Base-by-base conservation (phyloP, 2,329 filamentous ascomycete genomes). In the Phaeosphaeriaceae sp. region DNA sequence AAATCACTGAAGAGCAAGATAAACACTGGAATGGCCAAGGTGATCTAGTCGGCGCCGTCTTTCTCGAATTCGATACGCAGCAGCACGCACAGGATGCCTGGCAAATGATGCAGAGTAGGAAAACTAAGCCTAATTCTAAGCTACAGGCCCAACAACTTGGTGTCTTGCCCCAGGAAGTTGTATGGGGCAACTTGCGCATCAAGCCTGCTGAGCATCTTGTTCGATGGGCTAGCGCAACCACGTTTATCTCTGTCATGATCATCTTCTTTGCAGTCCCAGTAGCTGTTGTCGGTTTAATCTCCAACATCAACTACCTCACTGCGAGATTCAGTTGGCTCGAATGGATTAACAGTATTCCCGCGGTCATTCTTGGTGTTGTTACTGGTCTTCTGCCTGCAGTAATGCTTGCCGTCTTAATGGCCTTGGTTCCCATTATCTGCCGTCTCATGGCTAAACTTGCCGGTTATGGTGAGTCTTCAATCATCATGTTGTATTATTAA, bases 41-140 rank as follows among this genome's bases (percentile, higher is more conserved):
- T 37, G 82, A 86, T 43, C 83, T 87, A 44, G 78, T 91, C 6
- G 84, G 87, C 1, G 87, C 89, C 15, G 89, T 94, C 5, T 97
- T 99, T 67, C 84, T 97, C 51, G 90, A 96, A 68, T 99, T 97
- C 65, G 81, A 84, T 50, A 85, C 81, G 4, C 92, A 97, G 72
- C 83, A 86, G 48, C 87, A 89, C 50, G 94, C 94, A 6, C 92
- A 97, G 72, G 82, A 85, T 42, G 93, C 93, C 15, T 92, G 85
- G 74, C 91, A 97, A 72, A 84, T 89, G 64, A 72, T 72, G 67
- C 50, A 75, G 60, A 51, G 53, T 32, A 50, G 60, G 34, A 71
- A 71, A 60, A 68, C 60, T 18, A 70, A 64, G 52, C 70, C 68
- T 20, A 68, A 71, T 50, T 60, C 54, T 17, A 70, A 69, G 44